Base-by-base conservation (phyloP, 1,284 basidiomycete genomes). In the Melampsora larici-populina region DNA sequence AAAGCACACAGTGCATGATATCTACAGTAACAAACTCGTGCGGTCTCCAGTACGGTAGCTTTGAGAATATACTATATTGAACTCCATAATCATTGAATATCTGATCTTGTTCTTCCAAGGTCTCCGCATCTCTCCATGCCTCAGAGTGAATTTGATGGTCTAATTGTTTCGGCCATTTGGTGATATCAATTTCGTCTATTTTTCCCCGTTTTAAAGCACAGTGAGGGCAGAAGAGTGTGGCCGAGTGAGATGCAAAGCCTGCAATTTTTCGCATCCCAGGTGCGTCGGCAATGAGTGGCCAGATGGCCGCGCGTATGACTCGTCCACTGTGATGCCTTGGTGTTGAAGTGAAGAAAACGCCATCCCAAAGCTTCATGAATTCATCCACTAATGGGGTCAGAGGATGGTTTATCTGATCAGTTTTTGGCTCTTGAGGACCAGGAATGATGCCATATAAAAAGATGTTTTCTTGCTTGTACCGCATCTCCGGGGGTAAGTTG, bases 211-310 rank as follows among this genome's bases (percentile, higher is more conserved):
- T 62, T 18, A 71, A n/a, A 49, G 40, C 40, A 11, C 63, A 65
- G 33, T 24, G 31, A 29, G 63, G 31, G n/a, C 63, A 65, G 29
- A 33, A 33, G 18, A 65, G 7, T 21, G 21, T 65, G 0, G 63
- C 21, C 18, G 9, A 65, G 31, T 65, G 63, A 31, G 63, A 71
- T 31, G 69, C 48, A 24, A 71, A 71, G n/a, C 69, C 69, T n/a
- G 69, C 69, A 36, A 71, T 55, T 36, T 71, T 71, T 36, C 69
- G 26, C 40, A 71, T 36, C 40, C 49, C 69, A 33, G 69, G 69
- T 26, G 60, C n/a, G 60, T 71, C 69, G 40, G 69, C 69, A 21
- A 71, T 71, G n/a, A 71, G 58, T 18, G 69, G 69, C 7, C 55
- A 36, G n/a, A 71, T 71, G 40, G 43, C 58, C 21, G 69, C 69